A percentile compares a stretch with the other conserved stretches of the same genome.
These are phyloP conservation scores for Fusarium foetens DNA, from an alignment of 2,329 filamentous ascomycete species.

Conservation along the genomic window DNA sequence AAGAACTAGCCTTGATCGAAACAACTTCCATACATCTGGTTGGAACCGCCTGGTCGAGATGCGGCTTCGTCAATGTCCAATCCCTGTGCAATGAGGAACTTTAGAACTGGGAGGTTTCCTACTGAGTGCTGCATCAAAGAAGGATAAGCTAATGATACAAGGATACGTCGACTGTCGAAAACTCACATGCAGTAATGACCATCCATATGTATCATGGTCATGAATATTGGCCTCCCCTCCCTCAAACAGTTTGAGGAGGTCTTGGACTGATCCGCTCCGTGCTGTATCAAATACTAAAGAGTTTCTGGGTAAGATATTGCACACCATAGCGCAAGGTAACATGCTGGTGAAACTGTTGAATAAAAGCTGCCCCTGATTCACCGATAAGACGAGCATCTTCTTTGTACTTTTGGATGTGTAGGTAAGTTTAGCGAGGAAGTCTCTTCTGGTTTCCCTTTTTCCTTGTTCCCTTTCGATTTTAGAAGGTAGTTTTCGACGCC, in stretches of 20 bases:
- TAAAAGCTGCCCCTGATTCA: not conserved
- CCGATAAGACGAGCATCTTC: not conserved
- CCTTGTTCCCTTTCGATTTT: fast-evolving
- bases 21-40: not conserved
- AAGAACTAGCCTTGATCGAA: no score
- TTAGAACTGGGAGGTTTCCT: fast-evolving
- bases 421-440: not conserved
- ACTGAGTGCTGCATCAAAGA: not conserved
- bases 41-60: fast-evolving
- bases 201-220: not conserved
- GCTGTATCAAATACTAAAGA: fast-evolving
- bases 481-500: fast-evolving
- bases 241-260: not conserved
- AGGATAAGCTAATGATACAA: not conserved
- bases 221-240: not conserved
- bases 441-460: fast-evolving
- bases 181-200: not conserved
- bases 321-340: fast-evolving
- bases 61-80: not conserved
- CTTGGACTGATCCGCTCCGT: not conserved
- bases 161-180: no score
- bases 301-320: fast-evolving
- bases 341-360: not conserved
- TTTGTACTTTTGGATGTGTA: not conserved
- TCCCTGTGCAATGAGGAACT: not conserved